phyloP scores from a whole-genome alignment of 495 filamentous ascomycete species.

The Elasticomyces elasticus region DNA sequence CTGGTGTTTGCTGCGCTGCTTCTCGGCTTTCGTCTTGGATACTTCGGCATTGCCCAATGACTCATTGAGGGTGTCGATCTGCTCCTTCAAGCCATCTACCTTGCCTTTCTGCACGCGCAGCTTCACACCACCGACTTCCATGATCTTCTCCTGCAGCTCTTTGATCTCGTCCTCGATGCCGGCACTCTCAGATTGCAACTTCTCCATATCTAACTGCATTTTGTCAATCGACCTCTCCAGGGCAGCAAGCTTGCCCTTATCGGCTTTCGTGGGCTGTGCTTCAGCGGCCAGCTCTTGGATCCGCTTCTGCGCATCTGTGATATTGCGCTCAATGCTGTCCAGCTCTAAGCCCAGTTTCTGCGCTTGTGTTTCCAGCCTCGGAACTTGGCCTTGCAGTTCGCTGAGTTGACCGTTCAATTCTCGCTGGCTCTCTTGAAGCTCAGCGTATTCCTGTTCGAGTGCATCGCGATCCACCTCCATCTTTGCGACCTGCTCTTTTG shows the following conservation, averaged over 20 bases:
- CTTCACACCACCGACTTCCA: constrained; percentile 91
- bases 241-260: constrained; percentile 55
- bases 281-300: constrained; percentile 71
- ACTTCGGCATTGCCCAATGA: constrained; percentile 77
- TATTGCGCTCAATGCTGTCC: constrained; percentile 73
- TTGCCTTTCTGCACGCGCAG: constrained; percentile 82
- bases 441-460: constrained; percentile 66
- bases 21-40: constrained; percentile 79
- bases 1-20: constrained; percentile 76
- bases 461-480: constrained; percentile 78
- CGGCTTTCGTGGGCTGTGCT: constrained; percentile 66
- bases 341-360: constrained; percentile 87
- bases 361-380: constrained; percentile 75
- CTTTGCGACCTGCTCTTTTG: constrained; percentile 77
- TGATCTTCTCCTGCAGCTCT: constrained; percentile 84
- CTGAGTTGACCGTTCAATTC: constrained; percentile 64
- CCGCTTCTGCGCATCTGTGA: constrained; percentile 72
- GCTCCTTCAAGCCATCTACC: constrained; percentile 84
- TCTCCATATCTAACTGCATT: constrained; percentile 67
- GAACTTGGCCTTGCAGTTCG: constrained; percentile 69
- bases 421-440: constrained; percentile 69
- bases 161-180: constrained; percentile 89
- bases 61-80: constrained; percentile 70
- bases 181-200: constrained; percentile 67
- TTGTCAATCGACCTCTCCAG: constrained; percentile 69